A percentile compares a stretch with the other conserved stretches of the same genome.
Evolutionary conservation across 768 basidiomycete genomes (phyloP).

Genomic region (Auriscalpium microsporum): DNA sequence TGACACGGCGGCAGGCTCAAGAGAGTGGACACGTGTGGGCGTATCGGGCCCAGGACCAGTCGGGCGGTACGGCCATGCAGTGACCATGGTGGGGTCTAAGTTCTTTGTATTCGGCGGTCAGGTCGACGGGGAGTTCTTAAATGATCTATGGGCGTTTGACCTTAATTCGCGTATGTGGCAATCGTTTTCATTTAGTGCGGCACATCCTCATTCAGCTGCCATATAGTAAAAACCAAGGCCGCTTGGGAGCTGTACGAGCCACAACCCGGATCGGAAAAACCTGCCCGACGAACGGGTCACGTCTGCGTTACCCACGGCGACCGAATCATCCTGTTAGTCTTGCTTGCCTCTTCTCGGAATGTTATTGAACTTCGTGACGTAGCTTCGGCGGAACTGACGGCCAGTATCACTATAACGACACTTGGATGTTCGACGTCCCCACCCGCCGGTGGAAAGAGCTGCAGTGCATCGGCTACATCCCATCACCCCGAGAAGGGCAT

Average conservation of each 20-base stretch:
- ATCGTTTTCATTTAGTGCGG: background rate
- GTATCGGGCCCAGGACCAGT: conserved; percentile 70
- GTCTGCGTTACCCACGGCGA: conserved; percentile 77
- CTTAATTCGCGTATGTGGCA: conserved; percentile 74
- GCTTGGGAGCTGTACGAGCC: conserved; percentile 78
- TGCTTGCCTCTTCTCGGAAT: conserved; percentile 4
- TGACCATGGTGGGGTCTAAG: conserved; percentile 82
- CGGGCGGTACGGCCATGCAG: conserved; percentile 94
- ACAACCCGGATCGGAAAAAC: conserved; percentile 42
- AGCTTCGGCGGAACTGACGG: conserved; percentile 98
- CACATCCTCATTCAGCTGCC: conserved; percentile 1
- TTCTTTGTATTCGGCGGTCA: conserved; percentile 97
- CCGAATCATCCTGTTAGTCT: conserved; percentile 14
- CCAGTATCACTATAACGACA: conserved; percentile 98
- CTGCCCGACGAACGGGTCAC: conserved; percentile 88
- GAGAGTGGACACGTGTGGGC: conserved; percentile 89
- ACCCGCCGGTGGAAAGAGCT: conserved; percentile 85
- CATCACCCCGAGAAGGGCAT: conserved; percentile 91
- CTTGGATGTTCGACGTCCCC: conserved; percentile 85
- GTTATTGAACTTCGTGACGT: conserved; percentile 3
- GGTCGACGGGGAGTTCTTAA: conserved; percentile 88
- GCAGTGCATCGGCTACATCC: conserved; percentile 93
- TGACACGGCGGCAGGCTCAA: conserved; percentile 49
- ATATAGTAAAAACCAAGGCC: conserved; percentile 70
- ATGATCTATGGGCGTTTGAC: conserved; percentile 95